These are phyloP conservation scores for Penicillium simplicissimum DNA, from an alignment of 495 filamentous ascomycete species.

Conservation along the genomic window DNA sequence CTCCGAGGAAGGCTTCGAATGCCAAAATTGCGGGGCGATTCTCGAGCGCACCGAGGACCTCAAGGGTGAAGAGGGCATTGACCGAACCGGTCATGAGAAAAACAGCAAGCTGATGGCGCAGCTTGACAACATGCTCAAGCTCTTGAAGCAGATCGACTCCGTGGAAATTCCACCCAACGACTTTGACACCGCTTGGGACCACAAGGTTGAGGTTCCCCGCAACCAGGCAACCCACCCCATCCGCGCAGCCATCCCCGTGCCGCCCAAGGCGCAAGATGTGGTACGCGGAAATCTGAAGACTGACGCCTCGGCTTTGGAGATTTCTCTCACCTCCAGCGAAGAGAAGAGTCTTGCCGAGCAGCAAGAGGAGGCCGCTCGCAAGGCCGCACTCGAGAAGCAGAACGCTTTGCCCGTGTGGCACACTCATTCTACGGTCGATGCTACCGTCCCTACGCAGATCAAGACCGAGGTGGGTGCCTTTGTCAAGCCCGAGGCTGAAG, in stretches of 20 bases:
- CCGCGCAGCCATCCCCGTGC: constrained; percentile 46
- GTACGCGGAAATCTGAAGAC: constrained; percentile 69
- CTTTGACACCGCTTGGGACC: constrained; percentile 73
- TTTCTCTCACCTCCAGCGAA: constrained; percentile 71
- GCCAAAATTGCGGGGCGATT: constrained; percentile 73
- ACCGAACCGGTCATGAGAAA: constrained; percentile 76
- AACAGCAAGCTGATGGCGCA: constrained; percentile 85
- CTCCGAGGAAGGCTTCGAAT: constrained; percentile 69
- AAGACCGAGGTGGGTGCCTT: constrained; percentile 41
- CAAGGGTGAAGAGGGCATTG: constrained; percentile 56
- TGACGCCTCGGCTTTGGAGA: constrained; percentile 69
- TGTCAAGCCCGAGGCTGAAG: constrained; percentile 49
- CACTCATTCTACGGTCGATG: constrained; percentile 75
- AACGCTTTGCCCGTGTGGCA: constrained; percentile 92
- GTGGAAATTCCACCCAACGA: constrained; percentile 81
- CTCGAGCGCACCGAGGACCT: constrained; percentile 66
- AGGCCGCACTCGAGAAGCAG: constrained; percentile 73
- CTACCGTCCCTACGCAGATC: constrained; percentile 16
- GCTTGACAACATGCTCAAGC: constrained; percentile 77
- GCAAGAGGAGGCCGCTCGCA: constrained; percentile 68
- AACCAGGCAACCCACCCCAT: constrained; percentile 56
- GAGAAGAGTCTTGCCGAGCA: constrained; percentile 76
- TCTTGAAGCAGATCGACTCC: constrained; percentile 84
- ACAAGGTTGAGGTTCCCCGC: constrained; percentile 51
- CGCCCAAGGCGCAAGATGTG: constrained; percentile 57